Base-by-base conservation (phyloP, 176 grass and related monocot species). In the Oryza meyeriana region DNA sequence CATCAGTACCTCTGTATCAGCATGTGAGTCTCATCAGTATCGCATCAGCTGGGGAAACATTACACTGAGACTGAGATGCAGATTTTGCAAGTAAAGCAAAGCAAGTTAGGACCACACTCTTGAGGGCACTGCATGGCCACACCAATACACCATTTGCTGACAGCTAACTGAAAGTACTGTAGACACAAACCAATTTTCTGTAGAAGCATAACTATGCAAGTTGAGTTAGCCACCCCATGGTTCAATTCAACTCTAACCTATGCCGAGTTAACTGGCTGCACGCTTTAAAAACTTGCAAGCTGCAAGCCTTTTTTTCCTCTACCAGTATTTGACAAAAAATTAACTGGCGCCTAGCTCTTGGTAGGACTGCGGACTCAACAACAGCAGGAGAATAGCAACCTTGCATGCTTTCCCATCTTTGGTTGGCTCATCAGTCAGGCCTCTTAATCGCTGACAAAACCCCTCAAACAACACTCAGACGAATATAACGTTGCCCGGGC, bases 361-460 rank as follows among this genome's bases (percentile, higher is more conserved):
- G 79, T 79, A 90, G 66, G 84, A 92, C 58, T 89, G 68, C 89
- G 92, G 90, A 63, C 74, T 75, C 50, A 90, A 9, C 28, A 77
- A 40, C 83, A 24, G 76, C 85, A 38, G 87, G 85, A 77, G 30
- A 91, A 81, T 22, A 84, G 80, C 67, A 94, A 86, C 48, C 64
- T 63, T 34, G 89, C 84, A 31, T 89, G 65, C 78, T 88, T 86
- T 71, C 78, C 52, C 75, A 87, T 87, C 59, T 85, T 74, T 13
- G 72, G 81, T 44, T 30, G 87, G 86, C 48, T 94, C 90, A 48
- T 87, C 86, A 65, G 79, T 71, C 12, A 89, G 78, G 65, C n/a
- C n/a, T 83, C 83, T 83, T 27, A 69, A 3, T 22, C 90, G 9
- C 48, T 77, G 47, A 45, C 41, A 58, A 79, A 88, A 78, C 61